Evolutionary conservation across 2,329 filamentous ascomycete genomes (phyloP), one percentile per base, ranked within the genome.

Genomic region (Arthrobotrys megalospora): DNA sequence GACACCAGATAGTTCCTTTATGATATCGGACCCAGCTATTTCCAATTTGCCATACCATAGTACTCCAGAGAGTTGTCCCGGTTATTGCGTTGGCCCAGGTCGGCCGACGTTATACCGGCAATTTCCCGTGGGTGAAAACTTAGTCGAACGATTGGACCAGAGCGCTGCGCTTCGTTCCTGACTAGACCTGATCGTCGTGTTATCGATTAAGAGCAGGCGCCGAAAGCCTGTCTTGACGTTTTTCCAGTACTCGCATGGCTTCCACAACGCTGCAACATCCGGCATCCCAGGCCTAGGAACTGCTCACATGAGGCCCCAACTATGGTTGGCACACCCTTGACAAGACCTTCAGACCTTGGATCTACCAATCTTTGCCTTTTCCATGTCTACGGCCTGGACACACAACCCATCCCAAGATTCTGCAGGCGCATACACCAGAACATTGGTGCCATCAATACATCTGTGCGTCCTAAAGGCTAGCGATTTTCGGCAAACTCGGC

Each of bases 321-420:
- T 73, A 50, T 50, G 48, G 60, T 45, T 55, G 21, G 47, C 24
- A 38, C 24, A 60, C 21, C 71, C 71, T 47, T 45, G 64, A 45
- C 41, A 50, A 60, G 19, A 21, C 36, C 24, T 66, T 24, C 50
- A 53, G 55, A 48, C 53, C 32, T 38, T 67, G 70, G 63, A 53
- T 68, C 41, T 55, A 75, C 70, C 45, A 58, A 63, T 68, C 62
- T 34, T 75, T 75, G 21, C 53, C 24, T 72, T 72, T 63, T 68
- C 53, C 75, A 78, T 24, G 43, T 32, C 11, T 16, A 38, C 50
- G 62, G 75, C 62, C 36, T 63, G 75, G 63, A 70, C 12, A 50
- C 45, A 16, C 19, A 58, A 47, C 19, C 24, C 16, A 38, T 12
- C 45, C 53, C 21, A 14, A 69, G 34, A 63, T 60, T 24, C 45